Evolutionary conservation across 176 grass and related monocot genomes (phyloP), one percentile per base, ranked within the genome.

Genomic region (Raddia guianensis): DNA sequence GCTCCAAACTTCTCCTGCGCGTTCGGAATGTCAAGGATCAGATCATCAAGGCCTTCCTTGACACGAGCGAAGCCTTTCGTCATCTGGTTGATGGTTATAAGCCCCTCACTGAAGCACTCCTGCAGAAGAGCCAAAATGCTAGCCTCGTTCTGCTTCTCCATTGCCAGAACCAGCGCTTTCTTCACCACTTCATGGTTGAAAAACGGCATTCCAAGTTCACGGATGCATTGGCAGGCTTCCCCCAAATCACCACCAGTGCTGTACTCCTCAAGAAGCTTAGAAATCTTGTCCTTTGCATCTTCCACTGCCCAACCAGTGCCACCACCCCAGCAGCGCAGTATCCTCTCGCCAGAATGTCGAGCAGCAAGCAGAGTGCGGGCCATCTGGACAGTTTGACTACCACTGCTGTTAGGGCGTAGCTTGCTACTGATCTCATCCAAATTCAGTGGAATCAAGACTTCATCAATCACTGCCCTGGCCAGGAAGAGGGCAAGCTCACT

Each of bases 171-270:
- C 45, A 97, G 82, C 3, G 93, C 86, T 78, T 87, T 93, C 75
- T 97, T 97, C 58, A 97, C 93, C 66, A 97, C 93, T 77, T 97
- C 93, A 60, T 97, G 93, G 84, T 97, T 93, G 86, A 97, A 97
- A 72, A 97, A 97, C 46, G 93, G 93, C 90, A 88, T 93, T 27
- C 85, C 90, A 4, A 97, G 81, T 20, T 97, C 90, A 20, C 90
- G 90, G 63, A 97, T 93, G 86, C 93, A 97, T 40, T 73, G 86
- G 78, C 93, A 97, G 44, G 93, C 93, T 63, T 97, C 90, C 34
- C 69, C 65, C 57, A 91, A 86, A 53, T 97, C 88, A 0, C 93
- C 90, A 3, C 90, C 93, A 16, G 76, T 86, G 74, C 49, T 84
- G 84, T 93, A 97, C 44, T 97, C 93, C 66, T 97, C 93, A 10